A percentile compares a stretch with the other conserved stretches of the same genome.
These are phyloP conservation scores for Claviceps maximensis DNA, from an alignment of 2,329 filamentous ascomycete genomes.

Conservation along the genomic window DNA sequence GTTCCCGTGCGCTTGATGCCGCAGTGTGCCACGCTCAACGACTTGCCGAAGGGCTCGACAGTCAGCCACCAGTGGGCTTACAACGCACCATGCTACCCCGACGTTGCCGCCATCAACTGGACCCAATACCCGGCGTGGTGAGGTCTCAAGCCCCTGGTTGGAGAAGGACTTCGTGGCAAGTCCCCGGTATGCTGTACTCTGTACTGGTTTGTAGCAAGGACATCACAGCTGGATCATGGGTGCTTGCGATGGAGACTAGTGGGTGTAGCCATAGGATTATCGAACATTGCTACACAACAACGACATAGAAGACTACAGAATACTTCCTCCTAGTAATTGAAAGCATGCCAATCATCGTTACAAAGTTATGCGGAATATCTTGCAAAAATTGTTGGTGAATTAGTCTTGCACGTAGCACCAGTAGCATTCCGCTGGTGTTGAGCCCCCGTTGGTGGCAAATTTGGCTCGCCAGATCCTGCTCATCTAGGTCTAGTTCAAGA, in stretches of 20 bases:
- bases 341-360: neutral
- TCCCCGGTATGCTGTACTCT: too few relatives aligned
- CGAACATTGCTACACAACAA: neutral
- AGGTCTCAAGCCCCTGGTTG: neutral
- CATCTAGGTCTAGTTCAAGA: too few relatives aligned
- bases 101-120: constrained; percentile 20
- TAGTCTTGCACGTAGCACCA: neutral
- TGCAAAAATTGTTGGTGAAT: neutral
- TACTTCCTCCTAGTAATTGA: neutral
- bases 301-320: neutral
- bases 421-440: too few relatives aligned
- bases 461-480: too few relatives aligned
- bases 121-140: constrained; percentile 12
- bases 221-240: too few relatives aligned
- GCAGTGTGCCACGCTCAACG: constrained; percentile 26
- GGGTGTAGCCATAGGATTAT: neutral
- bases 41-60: constrained; percentile 21
- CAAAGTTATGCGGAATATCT: neutral
- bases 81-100: constrained; percentile 25
- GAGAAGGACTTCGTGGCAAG: neutral
- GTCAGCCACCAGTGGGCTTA: constrained; percentile 27
- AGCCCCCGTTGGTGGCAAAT: too few relatives aligned
- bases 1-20: constrained; percentile 29
- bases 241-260: neutral
- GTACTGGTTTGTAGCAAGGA: too few relatives aligned